A percentile compares a stretch with the other conserved stretches of the same genome.
These are phyloP conservation scores for Quercus bicolor DNA, from an alignment of 306 rosid genomes.

Conservation along the genomic window DNA sequence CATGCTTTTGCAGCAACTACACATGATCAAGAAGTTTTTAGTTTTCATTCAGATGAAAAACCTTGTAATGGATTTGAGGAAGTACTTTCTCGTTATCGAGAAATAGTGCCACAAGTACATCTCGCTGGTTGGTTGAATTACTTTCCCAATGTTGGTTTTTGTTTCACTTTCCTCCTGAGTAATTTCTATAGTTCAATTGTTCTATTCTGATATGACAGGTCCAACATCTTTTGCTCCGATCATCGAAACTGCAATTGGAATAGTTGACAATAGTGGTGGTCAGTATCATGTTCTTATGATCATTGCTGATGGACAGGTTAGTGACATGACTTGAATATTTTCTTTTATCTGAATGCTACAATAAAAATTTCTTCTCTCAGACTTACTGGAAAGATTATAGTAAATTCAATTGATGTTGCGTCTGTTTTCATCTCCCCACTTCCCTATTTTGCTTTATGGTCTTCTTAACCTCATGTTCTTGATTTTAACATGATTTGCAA, in stretches of 20 bases:
- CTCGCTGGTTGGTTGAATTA: slow-evolving; percentile 20
- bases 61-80: slow-evolving; percentile 30
- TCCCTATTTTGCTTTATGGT: neutral
- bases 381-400: neutral
- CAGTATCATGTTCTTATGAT: slow-evolving; percentile 38
- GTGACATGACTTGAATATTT: neutral
- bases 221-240: slow-evolving; percentile 37
- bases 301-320: slow-evolving; percentile 34
- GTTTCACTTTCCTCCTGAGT: neutral
- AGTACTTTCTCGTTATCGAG: slow-evolving; percentile 28
- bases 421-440: neutral
- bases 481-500: neutral
- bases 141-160: neutral
- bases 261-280: slow-evolving; percentile 17
- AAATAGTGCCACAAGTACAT: slow-evolving; percentile 20
- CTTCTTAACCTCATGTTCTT: neutral
- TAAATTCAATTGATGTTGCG: neutral
- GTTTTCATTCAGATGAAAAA: slow-evolving; percentile 16
- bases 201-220: slow-evolving; percentile 7
- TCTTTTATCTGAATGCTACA: neutral
- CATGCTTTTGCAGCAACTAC: slow-evolving; percentile 20
- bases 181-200: neutral
- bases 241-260: slow-evolving; percentile 29
- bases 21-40: slow-evolving; percentile 26
- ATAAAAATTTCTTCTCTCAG: neutral